A percentile compares a stretch with the other conserved stretches of the same genome.
phyloP scores from a whole-genome alignment of 164 flowering plant species.

The Santalum album region DNA sequence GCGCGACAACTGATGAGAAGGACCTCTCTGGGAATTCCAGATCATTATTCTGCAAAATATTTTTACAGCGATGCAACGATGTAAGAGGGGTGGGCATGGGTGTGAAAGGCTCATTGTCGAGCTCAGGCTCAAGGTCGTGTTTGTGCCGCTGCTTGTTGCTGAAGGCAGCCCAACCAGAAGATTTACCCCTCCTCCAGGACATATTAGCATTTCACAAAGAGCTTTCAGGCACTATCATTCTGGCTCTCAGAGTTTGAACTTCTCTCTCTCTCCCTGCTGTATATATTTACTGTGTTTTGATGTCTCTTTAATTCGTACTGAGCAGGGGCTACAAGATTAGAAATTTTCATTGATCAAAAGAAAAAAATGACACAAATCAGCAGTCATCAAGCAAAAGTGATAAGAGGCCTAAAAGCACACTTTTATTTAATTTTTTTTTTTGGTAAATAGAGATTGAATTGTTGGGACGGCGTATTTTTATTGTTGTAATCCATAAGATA shows the following conservation, averaged over 20 bases:
- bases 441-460: too few species aligned
- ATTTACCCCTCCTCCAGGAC: slow-evolving; percentile 22
- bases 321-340: not conserved
- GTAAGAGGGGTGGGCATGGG: slow-evolving; percentile 19
- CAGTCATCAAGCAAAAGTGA: too few species aligned
- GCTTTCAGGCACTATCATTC: slow-evolving; percentile 6
- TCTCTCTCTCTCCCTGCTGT: slow-evolving; percentile 3
- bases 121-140: slow-evolving; percentile 21
- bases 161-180: slow-evolving; percentile 79
- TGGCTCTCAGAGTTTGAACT: not conserved
- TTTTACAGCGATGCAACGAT: slow-evolving; percentile 11
- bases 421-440: too few species aligned
- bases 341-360: not conserved
- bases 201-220: slow-evolving; percentile 13
- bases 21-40: slow-evolving; percentile 21
- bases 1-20: slow-evolving; percentile 36
- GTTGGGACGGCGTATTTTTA: too few species aligned
- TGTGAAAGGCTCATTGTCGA: slow-evolving; percentile 44
- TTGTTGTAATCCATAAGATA: too few species aligned
- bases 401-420: too few species aligned
- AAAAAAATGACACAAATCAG: not conserved
- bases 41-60: slow-evolving; percentile 2
- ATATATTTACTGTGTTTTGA: not conserved
- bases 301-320: slow-evolving; percentile 4
- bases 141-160: slow-evolving; percentile 36